Percentiles rank a stretch among this genome's conserved stretches.
Evolutionary conservation across 352 stramenopile genomes (phyloP).

Genomic region (Pythium folliculosum): DNA sequence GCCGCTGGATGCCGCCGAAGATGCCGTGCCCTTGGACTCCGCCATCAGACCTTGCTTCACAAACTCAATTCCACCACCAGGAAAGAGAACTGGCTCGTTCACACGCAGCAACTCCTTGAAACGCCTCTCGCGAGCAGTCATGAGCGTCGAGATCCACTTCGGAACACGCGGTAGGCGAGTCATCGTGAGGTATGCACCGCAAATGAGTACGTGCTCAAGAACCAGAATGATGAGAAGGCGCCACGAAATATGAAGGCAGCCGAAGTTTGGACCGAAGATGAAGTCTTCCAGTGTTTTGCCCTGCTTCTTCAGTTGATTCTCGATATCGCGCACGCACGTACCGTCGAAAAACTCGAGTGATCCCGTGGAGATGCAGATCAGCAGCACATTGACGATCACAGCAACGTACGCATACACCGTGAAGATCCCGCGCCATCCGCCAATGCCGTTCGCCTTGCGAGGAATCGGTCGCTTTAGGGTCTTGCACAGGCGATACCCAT

Average conservation of each 20-base stretch:
- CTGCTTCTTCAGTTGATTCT: conserved; percentile 34
- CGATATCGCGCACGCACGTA: conserved; percentile 36
- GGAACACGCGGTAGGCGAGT: conserved; percentile 32
- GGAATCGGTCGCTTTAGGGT: conserved; percentile 47
- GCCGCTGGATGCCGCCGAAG: background rate
- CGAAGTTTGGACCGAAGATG: conserved; percentile 40
- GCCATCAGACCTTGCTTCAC: conserved; percentile 16
- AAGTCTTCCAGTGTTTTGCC: conserved; percentile 39
- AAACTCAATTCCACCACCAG: conserved; percentile 1
- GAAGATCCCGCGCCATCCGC: conserved; percentile 39
- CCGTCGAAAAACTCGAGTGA: conserved; percentile 40
- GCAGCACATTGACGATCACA: conserved; percentile 42
- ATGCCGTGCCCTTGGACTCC: conserved; percentile 1
- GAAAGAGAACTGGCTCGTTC: conserved; percentile 30
- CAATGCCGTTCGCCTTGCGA: conserved; percentile 44
- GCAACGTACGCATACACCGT: conserved; percentile 39
- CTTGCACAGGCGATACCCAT: conserved; percentile 40
- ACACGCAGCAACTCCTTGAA: conserved; percentile 39
- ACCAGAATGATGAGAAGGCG: conserved; percentile 35
- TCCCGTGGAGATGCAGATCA: conserved; percentile 44
- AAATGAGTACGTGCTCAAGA: conserved; percentile 35
- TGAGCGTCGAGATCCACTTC: conserved; percentile 31
- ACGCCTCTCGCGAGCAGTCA: conserved; percentile 35
- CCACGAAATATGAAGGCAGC: conserved; percentile 38
- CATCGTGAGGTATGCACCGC: conserved; percentile 37